Base-by-base conservation (phyloP, 768 basidiomycete species). In the Auriscalpium microsporum region DNA sequence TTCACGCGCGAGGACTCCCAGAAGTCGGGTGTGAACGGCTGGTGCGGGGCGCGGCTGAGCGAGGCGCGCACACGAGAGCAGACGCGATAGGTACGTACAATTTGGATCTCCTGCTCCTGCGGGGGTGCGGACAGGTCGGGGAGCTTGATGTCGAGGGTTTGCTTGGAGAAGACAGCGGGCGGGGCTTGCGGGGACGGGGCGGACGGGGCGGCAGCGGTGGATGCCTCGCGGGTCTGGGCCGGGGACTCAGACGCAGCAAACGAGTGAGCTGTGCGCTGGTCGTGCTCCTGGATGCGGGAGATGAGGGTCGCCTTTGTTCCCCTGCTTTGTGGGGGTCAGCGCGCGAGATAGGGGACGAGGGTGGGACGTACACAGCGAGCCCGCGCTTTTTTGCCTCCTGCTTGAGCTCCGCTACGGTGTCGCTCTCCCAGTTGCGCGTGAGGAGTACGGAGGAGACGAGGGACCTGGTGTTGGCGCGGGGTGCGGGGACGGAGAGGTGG, bases 1-100 rank as follows among this genome's bases (percentile, higher is more conserved):
- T 75, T 67, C 45, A 70, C 58, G 11, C 67, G 68, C n/a, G 75
- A 73, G 1, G 82, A 78, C 42, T 76, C 70, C 77, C 79, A 84
- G 61, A 81, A 76, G 71, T 86, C 83, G 36, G 77, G 78, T 1
- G 76, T 64, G 64, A 77, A 78, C 10, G 85, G 84, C 84, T 87
- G 62, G 10, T 2, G 58, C 23, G 40, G 50, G 54, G 17, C 54
- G 42, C 23, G 55, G 19, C 56, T 47, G 52, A 21, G 50, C 16
- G 47, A 50, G 53, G 55, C 49, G 52, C 54, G 33, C 49, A 50
- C 36, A 61, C 33, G 45, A 46, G 48, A 46, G 48, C 14, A 37
- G 40, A 40, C 16, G 38, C 45, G 36, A 52, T 4, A 28, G 16
- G 37, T 34, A 76, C 85, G 56, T 63, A 90, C 88, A 52, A 86